Conservation (phyloP, 306 rosid species). For the Trifolium repens region DNA sequence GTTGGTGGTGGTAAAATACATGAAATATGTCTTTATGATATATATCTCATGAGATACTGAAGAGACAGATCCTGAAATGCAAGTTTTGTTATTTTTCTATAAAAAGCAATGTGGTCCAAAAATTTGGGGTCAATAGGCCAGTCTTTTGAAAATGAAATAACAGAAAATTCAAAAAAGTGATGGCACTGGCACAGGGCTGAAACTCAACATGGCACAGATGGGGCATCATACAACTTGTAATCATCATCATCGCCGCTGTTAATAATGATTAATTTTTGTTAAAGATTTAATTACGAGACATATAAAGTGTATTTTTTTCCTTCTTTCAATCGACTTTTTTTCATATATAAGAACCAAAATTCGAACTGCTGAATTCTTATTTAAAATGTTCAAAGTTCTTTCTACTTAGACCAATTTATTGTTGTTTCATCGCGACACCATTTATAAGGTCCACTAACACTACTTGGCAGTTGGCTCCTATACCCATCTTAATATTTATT, state of each 20-base stretch:
- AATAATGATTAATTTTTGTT: too few species aligned
- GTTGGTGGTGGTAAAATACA: slow-evolving; percentile 16
- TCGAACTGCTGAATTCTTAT: too few species aligned
- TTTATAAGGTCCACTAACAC: too few species aligned
- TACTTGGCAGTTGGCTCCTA: too few species aligned
- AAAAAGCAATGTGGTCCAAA: slow-evolving; percentile 39
- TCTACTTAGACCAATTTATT: too few species aligned
- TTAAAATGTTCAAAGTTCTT: too few species aligned
- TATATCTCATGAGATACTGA: slow-evolving; percentile 38
- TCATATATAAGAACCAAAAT: too few species aligned
- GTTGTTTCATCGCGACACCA: too few species aligned
- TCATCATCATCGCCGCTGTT: not conserved
- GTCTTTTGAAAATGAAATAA: slow-evolving; percentile 33
- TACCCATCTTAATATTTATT: too few species aligned
- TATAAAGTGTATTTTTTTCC: too few species aligned
- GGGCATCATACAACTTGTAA: slow-evolving; percentile 34
- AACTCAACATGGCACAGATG: slow-evolving; percentile 20
- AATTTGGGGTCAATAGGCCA: slow-evolving; percentile 38
- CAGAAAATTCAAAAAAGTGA: slow-evolving; percentile 31
- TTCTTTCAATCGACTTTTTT: too few species aligned
- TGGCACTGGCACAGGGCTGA: not conserved
- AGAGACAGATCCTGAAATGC: slow-evolving; percentile 33
- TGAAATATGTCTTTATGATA: slow-evolving; percentile 30
- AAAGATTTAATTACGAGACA: too few species aligned
- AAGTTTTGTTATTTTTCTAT: slow-evolving; percentile 33